Evolutionary conservation across 2,329 filamentous ascomycete species (phyloP).

Genomic region (Raffaelea arxii): DNA sequence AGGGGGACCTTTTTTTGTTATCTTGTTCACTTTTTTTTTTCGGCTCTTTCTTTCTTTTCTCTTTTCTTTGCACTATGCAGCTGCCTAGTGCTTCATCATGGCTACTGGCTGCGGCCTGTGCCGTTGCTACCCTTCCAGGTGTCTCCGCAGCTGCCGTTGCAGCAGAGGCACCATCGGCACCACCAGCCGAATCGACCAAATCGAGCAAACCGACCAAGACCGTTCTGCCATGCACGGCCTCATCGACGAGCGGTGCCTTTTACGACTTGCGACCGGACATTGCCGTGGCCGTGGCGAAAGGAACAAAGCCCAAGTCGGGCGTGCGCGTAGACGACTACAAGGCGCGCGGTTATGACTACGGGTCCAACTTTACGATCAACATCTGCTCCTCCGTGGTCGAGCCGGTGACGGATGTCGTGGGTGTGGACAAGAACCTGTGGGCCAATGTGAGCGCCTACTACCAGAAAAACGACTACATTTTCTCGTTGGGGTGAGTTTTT

Average conservation of each 20-base stretch:
- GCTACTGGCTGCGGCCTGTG: neutral
- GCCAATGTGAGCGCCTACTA: conserved; percentile 75
- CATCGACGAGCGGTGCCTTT: conserved; percentile 46
- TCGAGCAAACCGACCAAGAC: conserved; percentile 25
- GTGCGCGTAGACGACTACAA: conserved; percentile 43
- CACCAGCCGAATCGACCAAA: neutral
- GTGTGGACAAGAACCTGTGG: conserved; percentile 53
- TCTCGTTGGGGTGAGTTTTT: conserved; percentile 60
- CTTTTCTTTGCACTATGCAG: too few relatives aligned
- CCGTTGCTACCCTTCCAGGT: neutral
- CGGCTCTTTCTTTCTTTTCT: too few relatives aligned
- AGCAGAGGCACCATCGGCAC: neutral
- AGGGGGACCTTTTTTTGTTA: too few relatives aligned
- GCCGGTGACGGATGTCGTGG: conserved; percentile 50
- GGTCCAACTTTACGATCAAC: conserved; percentile 74
- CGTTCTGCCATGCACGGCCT: conserved; percentile 42
- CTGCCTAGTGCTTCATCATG: too few relatives aligned
- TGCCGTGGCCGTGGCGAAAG: conserved; percentile 33
- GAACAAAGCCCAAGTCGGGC: conserved; percentile 31
- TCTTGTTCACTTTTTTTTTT: too few relatives aligned
- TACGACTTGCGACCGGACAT: conserved; percentile 49
- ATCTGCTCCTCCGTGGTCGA: conserved; percentile 70
- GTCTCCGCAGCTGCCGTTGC: conserved; percentile 3
- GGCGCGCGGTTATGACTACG: conserved; percentile 66
- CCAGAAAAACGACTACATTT: conserved; percentile 52